phyloP scores from a whole-genome alignment of 352 stramenopile genomes.

The Phytophthora pseudosyringae region DNA sequence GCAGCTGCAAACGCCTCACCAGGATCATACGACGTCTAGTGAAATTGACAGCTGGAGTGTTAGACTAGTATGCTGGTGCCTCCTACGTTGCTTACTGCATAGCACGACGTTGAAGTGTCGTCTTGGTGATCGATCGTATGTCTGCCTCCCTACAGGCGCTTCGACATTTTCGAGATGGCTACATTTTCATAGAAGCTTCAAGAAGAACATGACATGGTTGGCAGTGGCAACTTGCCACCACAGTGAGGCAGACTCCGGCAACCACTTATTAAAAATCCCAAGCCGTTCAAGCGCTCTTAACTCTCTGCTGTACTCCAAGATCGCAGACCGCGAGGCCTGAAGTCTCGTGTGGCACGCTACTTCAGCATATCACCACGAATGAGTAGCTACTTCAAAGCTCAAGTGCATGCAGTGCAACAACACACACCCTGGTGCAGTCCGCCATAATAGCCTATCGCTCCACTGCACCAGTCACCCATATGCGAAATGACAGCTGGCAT shows the following conservation, averaged over 20 bases:
- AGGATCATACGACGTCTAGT: slow-evolving; percentile 5
- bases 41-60: slow-evolving; percentile 5
- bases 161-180: slow-evolving; percentile 27
- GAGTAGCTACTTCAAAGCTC: no score
- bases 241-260: not conserved
- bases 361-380: not conserved
- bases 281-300: no score
- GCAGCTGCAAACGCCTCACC: slow-evolving; percentile 17
- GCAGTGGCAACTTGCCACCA: no score
- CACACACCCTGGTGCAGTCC: not conserved
- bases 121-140: slow-evolving; percentile 20
- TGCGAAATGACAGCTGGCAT: no score
- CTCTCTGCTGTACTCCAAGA: no score
- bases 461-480: no score
- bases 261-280: not conserved
- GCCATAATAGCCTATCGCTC: no score
- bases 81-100: not conserved
- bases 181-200: slow-evolving; percentile 8
- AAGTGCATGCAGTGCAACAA: not conserved
- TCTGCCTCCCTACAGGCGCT: slow-evolving; percentile 7
- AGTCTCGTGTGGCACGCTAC: no score
- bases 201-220: not conserved
- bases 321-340: no score
- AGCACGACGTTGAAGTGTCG: slow-evolving; percentile 18
- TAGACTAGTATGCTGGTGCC: slow-evolving; percentile 8